phyloP scores from a whole-genome alignment of 495 filamentous ascomycete species.

The Copromyces sp. region DNA sequence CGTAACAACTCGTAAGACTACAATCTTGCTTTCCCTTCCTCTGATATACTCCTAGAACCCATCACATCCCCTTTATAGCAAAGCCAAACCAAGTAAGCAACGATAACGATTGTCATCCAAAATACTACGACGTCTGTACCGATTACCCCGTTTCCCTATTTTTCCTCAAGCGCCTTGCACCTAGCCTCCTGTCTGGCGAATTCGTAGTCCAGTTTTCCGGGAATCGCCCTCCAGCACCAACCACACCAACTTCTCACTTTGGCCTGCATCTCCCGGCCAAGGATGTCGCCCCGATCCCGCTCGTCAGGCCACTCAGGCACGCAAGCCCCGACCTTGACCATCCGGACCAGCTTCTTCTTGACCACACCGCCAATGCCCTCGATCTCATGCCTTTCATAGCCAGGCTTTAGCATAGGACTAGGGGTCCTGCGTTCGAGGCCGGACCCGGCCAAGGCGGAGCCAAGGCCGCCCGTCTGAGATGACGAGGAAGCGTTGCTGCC shows the following conservation, averaged over 20 bases:
- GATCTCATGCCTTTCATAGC: slow-evolving; percentile 75
- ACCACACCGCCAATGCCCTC: slow-evolving; percentile 78
- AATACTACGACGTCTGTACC: background rate
- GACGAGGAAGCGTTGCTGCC: background rate
- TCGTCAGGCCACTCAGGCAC: slow-evolving; percentile 79
- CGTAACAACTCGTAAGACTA: background rate
- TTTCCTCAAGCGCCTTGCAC: slow-evolving; percentile 1
- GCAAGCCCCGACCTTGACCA: slow-evolving; percentile 66
- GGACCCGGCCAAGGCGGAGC: slow-evolving; percentile 4
- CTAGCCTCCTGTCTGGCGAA: slow-evolving; percentile 4
- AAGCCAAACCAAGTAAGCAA: background rate
- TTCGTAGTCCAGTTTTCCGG: slow-evolving; percentile 28
- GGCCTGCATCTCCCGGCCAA: slow-evolving; percentile 47
- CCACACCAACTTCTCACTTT: slow-evolving; percentile 53
- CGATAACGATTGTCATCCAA: background rate
- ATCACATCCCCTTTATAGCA: background rate
- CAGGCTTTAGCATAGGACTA: slow-evolving; percentile 40
- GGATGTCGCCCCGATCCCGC: slow-evolving; percentile 42
- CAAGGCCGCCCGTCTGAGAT: background rate
- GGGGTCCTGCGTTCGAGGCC: slow-evolving; percentile 23
- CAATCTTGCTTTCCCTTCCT: background rate
- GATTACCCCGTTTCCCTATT: background rate
- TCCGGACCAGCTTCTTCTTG: slow-evolving; percentile 69
- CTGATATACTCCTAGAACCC: background rate
- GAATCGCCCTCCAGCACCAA: slow-evolving; percentile 55